These are phyloP conservation scores for Parasarocladium wereldwijsianum DNA, from an alignment of 2,329 filamentous ascomycete genomes.

Conservation along the genomic window DNA sequence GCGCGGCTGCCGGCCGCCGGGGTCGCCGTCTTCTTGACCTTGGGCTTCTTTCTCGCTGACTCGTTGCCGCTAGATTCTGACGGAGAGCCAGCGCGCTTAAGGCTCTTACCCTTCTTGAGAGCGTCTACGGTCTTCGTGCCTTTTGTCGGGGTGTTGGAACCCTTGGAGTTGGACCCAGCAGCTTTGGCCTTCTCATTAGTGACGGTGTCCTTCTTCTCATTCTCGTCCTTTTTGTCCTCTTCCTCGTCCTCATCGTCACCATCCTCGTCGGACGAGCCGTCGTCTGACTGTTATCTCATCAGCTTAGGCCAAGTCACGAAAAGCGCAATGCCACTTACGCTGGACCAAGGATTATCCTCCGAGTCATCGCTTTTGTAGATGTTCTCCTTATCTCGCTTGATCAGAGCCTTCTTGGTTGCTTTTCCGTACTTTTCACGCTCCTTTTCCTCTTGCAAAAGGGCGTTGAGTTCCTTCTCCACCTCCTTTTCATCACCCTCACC, in stretches of 20 bases:
- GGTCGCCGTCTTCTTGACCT: constrained; percentile 40
- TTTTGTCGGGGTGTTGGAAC: constrained; percentile 42
- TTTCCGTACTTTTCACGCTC: constrained; percentile 60
- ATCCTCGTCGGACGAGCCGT: constrained; percentile 25
- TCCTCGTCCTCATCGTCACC: constrained; percentile 21
- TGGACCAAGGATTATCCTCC: constrained; percentile 26
- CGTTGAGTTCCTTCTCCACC: constrained; percentile 60
- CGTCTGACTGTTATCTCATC: constrained; percentile 28
- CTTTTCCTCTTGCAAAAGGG: constrained; percentile 53
- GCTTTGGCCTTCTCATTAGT: constrained; percentile 36
- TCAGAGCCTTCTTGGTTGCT: constrained; percentile 62
- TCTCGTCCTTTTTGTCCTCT: constrained; percentile 43
- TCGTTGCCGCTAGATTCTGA: constrained; percentile 91
- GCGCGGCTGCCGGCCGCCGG: constrained; percentile 37
- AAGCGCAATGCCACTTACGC: constrained; percentile 12
- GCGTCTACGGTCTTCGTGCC: constrained; percentile 12
- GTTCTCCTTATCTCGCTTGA: constrained; percentile 72
- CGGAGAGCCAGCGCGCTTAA: constrained; percentile 78
- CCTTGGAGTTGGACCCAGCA: constrained; percentile 43
- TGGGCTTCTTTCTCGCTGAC: constrained; percentile 60
- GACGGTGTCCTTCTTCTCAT: constrained; percentile 40
- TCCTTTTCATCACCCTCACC: constrained; percentile 53
- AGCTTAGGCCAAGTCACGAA: not conserved
- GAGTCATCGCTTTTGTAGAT: constrained; percentile 64
- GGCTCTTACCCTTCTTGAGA: constrained; percentile 41